Evolutionary conservation across 75 land plant genomes (phyloP), one percentile per base, ranked within the genome.

Genomic region (Larix kaempferi): DNA sequence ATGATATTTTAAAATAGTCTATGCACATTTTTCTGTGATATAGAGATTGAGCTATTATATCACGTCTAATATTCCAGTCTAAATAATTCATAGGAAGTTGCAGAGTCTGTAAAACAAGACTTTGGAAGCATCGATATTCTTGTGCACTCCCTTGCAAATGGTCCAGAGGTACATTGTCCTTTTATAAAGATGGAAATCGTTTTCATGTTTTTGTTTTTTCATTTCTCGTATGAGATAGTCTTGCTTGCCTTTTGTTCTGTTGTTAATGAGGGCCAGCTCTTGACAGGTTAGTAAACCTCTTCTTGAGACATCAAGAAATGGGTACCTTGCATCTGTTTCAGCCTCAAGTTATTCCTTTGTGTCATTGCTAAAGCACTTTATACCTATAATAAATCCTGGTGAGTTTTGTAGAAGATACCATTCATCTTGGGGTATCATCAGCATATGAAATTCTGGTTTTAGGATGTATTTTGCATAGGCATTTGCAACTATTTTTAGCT

Each of bases 121-220:
- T 97, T 84, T 91, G 99, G 99, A 61, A 92, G 79, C 79, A 95
- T 97, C 80, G 99, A 97, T 84, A 95, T 97, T 80, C 94, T 97
- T 76, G 95, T 97, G 55, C 98, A 97, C 66, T 92, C 99, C 66
- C 92, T 97, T 79, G 98, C 98, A 23, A 97, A 95, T 88, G 98
- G 98, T 16, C 98, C 99, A 67, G 98, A 97, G 89, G 98, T 94
- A 78, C 22, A 23, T 6, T 63, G 11, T 75, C 39, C 62, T 17
- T 17, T 25, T 23, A 25, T 49, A 49, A 49, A 49, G 41, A 55
- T n/a, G 39, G 35, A 74, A 27, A 16, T 22, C 19, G 2, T 37
- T 26, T 61, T 39, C 5, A 22, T 35, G 23, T 76, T 6, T 56
- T 11, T 75, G 44, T 29, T 52, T 44, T 8, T 2, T 77, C 26